These are phyloP conservation scores for Nepenthes gracilis DNA, from an alignment of 148 eudicot species.

Conservation along the genomic window DNA sequence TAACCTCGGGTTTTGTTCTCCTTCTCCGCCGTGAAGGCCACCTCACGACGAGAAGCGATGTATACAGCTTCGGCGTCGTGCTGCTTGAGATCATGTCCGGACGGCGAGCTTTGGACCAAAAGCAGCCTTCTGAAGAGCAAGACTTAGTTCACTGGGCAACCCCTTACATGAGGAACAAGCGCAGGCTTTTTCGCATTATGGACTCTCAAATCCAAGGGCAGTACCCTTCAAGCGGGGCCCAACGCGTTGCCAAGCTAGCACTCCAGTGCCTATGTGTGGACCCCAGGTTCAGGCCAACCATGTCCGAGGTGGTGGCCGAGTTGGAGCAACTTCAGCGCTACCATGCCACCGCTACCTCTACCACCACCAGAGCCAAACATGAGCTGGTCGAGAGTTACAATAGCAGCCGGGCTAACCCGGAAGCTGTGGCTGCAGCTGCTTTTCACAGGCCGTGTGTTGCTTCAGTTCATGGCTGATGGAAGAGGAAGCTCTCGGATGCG, in stretches of 20 bases:
- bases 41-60: constrained; percentile 66
- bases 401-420: too few species aligned
- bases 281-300: constrained; percentile 57
- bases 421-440: too few species aligned
- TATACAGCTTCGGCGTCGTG: constrained; percentile 87
- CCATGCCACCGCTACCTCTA: too few species aligned
- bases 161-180: constrained; percentile 58
- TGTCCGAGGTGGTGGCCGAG: constrained; percentile 51
- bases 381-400: too few species aligned
- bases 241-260: constrained; percentile 40
- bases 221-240: constrained; percentile 36
- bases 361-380: too few species aligned
- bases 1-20: too few species aligned
- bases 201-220: constrained; percentile 72
- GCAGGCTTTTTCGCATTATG: constrained; percentile 51
- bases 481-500: too few species aligned
- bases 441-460: too few species aligned
- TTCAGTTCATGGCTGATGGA: too few species aligned
- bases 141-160: constrained; percentile 65
- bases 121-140: constrained; percentile 55
- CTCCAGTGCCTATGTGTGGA: constrained; percentile 57
- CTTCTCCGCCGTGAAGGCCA: constrained; percentile 29
- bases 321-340: constrained; percentile 34
- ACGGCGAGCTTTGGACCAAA: constrained; percentile 59
- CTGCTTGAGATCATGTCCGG: constrained; percentile 82